Conservation (phyloP, 768 basidiomycete species). For the Suillus ampliporus region DNA sequence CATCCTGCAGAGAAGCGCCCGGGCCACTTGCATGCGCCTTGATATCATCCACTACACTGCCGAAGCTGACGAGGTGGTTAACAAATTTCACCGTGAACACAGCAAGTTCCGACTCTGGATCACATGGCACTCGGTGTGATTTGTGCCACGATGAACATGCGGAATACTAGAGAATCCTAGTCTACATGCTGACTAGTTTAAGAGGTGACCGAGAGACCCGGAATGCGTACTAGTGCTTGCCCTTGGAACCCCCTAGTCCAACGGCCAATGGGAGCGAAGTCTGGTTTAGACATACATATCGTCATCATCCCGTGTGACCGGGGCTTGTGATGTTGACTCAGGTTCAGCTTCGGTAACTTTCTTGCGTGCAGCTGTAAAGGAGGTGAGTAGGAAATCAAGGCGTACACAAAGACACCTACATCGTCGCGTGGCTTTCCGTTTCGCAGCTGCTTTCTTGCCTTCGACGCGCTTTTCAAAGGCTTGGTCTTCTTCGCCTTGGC, state of each 20-base stretch:
- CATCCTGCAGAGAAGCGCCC: no score
- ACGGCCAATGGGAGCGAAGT: neutral
- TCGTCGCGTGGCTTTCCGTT: slow-evolving; percentile 67
- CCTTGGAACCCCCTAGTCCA: no score
- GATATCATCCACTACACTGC: no score
- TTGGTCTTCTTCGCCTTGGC: slow-evolving; percentile 91
- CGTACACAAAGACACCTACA: slow-evolving; percentile 36
- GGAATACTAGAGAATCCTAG: no score
- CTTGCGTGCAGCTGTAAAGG: slow-evolving; percentile 35
- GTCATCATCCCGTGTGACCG: slow-evolving; percentile 22
- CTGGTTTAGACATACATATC: slow-evolving; percentile 30
- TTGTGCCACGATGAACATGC: no score
- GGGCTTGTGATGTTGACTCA: slow-evolving; percentile 17
- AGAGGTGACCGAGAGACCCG: neutral
- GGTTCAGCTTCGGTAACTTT: slow-evolving; percentile 29
- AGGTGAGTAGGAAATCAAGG: neutral
- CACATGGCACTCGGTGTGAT: no score
- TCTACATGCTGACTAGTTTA: no score
- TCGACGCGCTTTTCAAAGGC: slow-evolving; percentile 87
- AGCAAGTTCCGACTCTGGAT: no score
- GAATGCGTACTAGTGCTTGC: neutral
- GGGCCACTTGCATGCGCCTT: no score
- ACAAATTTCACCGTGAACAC: no score
- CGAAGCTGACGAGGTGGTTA: no score
- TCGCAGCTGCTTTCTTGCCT: slow-evolving; percentile 80